Conservation (phyloP, 2,329 filamentous ascomycete species). For the Penicillium sp. region DNA sequence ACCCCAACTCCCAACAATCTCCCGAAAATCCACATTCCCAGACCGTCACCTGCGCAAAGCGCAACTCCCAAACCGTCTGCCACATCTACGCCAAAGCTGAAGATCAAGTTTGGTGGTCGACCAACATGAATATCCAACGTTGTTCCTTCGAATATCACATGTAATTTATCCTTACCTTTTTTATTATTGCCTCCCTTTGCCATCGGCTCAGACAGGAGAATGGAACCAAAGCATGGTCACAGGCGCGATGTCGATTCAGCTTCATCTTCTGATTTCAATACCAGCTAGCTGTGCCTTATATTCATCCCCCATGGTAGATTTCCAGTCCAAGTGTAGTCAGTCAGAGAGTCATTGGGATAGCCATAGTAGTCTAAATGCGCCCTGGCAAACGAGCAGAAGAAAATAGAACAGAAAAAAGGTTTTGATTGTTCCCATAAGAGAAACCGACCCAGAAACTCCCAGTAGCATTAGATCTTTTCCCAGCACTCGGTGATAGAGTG, state of each 20-base stretch:
- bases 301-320: neutral
- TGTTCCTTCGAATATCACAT: constrained; percentile 11
- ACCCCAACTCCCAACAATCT: constrained; percentile 22
- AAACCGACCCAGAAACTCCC: constrained; percentile 34
- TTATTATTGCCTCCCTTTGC: constrained; percentile 10
- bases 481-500: constrained; percentile 12
- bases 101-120: constrained; percentile 33
- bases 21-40: constrained; percentile 31
- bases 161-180: constrained; percentile 12
- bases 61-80: constrained; percentile 22
- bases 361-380: constrained; percentile 2
- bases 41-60: constrained; percentile 24
- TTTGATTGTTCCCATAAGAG: constrained; percentile 28
- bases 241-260: constrained; percentile 10
- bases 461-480: constrained; percentile 26
- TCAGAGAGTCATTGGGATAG: constrained; percentile 1
- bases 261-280: constrained; percentile 10
- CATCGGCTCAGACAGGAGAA: neutral
- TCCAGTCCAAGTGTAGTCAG: neutral
- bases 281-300: constrained; percentile 3
- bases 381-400: constrained; percentile 3
- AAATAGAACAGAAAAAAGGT: constrained; percentile 16
- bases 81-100: constrained; percentile 34
- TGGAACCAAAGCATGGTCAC: constrained; percentile 9
- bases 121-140: constrained; percentile 21